phyloP scores from a whole-genome alignment of 2,329 filamentous ascomycete genomes.

The Fusarium nanum region DNA sequence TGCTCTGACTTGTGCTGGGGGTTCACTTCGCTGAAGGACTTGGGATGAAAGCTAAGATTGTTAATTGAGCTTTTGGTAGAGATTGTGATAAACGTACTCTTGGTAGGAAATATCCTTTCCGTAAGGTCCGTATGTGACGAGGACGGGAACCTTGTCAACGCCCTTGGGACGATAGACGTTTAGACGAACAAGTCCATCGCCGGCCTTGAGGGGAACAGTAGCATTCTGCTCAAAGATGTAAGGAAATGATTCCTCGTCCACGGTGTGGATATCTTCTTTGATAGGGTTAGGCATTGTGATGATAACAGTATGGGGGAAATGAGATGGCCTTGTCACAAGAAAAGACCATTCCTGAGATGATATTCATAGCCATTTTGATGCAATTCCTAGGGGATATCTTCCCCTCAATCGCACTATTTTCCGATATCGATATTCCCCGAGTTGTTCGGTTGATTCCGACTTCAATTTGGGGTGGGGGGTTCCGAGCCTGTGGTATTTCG shows the following conservation, averaged over 20 bases:
- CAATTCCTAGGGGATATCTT: neutral
- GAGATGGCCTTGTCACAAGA: neutral
- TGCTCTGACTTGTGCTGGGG: slow-evolving; percentile 64
- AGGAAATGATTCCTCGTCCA: slow-evolving; percentile 42
- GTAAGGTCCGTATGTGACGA: slow-evolving; percentile 79
- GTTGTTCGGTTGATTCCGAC: neutral
- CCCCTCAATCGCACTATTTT: slow-evolving; percentile 9
- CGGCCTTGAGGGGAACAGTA: slow-evolving; percentile 14
- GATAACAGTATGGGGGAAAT: neutral
- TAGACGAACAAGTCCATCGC: neutral
- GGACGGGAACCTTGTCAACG: slow-evolving; percentile 59
- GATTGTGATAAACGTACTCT: slow-evolving; percentile 43
- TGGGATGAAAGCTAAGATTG: slow-evolving; percentile 51
- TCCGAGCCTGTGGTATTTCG: slow-evolving; percentile 15
- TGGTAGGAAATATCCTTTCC: slow-evolving; percentile 78
- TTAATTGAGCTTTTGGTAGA: neutral
- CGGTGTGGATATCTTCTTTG: slow-evolving; percentile 43
- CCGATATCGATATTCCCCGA: neutral
- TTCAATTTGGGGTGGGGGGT: slow-evolving; percentile 18
- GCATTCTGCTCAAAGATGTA: slow-evolving; percentile 36
- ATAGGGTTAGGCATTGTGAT: slow-evolving; percentile 48
- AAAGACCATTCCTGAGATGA: neutral
- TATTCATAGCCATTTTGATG: slow-evolving; percentile 13
- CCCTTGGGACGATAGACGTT: slow-evolving; percentile 27
- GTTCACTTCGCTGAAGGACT: slow-evolving; percentile 62